These are phyloP conservation scores for Gnomoniopsis sp. DNA, from an alignment of 2,329 filamentous ascomycete genomes.

Conservation along the genomic window DNA sequence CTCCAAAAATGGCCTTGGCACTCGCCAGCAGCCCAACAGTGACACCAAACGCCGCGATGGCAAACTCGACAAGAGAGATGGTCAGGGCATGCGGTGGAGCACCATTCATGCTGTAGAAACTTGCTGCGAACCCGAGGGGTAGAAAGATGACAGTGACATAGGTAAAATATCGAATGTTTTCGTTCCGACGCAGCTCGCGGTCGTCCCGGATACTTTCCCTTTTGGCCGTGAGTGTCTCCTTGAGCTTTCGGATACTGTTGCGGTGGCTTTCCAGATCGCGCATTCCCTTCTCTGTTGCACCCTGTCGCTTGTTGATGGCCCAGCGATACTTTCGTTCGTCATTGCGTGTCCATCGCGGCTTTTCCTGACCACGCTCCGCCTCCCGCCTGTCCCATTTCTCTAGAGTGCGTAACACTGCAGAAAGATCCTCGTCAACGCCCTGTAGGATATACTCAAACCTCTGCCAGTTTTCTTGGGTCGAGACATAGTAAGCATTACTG, in stretches of 20 bases:
- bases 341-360: conserved; percentile 29
- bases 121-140: conserved; percentile 28
- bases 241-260: neutral
- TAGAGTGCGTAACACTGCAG: neutral
- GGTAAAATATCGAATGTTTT: conserved; percentile 31
- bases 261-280: neutral
- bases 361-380: conserved; percentile 23
- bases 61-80: conserved; percentile 17
- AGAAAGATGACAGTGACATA: conserved; percentile 33
- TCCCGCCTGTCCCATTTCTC: conserved; percentile 25
- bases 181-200: conserved; percentile 16
- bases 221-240: neutral
- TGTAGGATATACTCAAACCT: conserved; percentile 1
- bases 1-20: neutral
- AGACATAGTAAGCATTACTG: neutral
- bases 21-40: neutral
- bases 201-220: conserved; percentile 16
- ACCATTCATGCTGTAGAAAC: conserved; percentile 30
- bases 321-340: conserved; percentile 29
- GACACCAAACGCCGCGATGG: conserved; percentile 1
- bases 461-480: neutral
- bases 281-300: neutral
- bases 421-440: conserved; percentile 1
- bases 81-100: conserved; percentile 20
- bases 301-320: conserved; percentile 12